Percentiles rank a stretch among this genome's conserved stretches.
phyloP scores from a whole-genome alignment of 2,329 filamentous ascomycete species.

The Trichoderma koningii region DNA sequence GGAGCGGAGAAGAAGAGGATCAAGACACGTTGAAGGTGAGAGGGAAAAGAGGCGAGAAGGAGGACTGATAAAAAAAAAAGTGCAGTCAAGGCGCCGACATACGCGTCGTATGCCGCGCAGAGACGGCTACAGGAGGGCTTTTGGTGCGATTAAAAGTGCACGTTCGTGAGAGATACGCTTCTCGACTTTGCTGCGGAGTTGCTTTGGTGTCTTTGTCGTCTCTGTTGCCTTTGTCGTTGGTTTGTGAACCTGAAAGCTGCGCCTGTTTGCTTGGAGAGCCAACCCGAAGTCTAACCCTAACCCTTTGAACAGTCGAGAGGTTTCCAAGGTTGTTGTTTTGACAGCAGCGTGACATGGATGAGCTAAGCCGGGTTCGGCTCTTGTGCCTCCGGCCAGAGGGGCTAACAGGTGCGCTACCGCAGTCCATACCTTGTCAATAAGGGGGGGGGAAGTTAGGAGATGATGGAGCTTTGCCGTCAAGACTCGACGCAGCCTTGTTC shows the following conservation, averaged over 20 bases:
- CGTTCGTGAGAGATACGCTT: too few relatives aligned
- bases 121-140: too few relatives aligned
- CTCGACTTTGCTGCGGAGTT: too few relatives aligned
- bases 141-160: too few relatives aligned
- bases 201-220: background rate
- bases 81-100: too few relatives aligned
- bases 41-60: background rate
- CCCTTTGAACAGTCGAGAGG: background rate
- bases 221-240: background rate
- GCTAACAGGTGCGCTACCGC: background rate
- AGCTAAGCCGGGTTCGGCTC: background rate
- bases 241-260: background rate
- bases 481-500: too few relatives aligned
- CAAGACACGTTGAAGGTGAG: background rate
- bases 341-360: background rate
- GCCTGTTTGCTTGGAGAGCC: background rate
- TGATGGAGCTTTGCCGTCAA: too few relatives aligned
- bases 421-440: too few relatives aligned
- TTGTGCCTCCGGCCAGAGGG: background rate
- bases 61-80: too few relatives aligned
- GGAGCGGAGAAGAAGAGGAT: background rate
- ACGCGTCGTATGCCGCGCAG: too few relatives aligned
- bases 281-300: constrained; percentile 6
- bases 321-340: background rate
- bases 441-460: too few relatives aligned